A percentile compares a stretch with the other conserved stretches of the same genome.
Evolutionary conservation across 2,329 filamentous ascomycete genomes (phyloP).

Genomic region (Trichoderma breve): DNA sequence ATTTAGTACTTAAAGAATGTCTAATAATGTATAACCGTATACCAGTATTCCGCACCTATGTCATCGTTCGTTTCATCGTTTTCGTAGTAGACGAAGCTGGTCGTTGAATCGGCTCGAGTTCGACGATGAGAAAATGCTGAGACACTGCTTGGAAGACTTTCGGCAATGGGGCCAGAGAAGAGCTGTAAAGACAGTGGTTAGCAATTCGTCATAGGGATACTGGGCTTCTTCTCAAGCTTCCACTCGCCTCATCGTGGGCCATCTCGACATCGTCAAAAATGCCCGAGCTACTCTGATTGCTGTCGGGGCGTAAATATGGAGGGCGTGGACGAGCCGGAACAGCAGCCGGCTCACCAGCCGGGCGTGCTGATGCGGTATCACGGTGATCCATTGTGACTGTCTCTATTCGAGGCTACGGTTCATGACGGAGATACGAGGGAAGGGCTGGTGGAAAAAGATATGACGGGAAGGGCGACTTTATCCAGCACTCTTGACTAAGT

Average conservation of each 20-base stretch:
- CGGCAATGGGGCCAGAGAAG: constrained; percentile 88
- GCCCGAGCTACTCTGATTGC: constrained; percentile 72
- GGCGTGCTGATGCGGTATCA: constrained; percentile 24
- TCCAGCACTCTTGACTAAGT: not conserved
- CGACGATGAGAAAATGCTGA: constrained; percentile 89
- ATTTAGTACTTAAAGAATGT: constrained; percentile 19
- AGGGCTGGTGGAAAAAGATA: not conserved
- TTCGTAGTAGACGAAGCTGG: constrained; percentile 89
- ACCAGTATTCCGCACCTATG: not conserved
- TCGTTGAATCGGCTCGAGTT: constrained; percentile 73
- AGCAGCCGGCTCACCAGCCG: constrained; percentile 23
- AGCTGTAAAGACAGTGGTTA: constrained; percentile 47
- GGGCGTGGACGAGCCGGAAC: constrained; percentile 25
- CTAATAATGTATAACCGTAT: not conserved
- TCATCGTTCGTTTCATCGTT: constrained; percentile 40
- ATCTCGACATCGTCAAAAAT: constrained; percentile 97
- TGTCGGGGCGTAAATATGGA: constrained; percentile 61
- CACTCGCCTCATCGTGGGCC: constrained; percentile 83
- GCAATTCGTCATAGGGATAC: not conserved
- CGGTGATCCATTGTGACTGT: constrained; percentile 28
- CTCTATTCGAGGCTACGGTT: constrained; percentile 10
- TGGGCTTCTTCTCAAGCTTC: not conserved
- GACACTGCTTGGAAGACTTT: constrained; percentile 91
- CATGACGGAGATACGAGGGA: not conserved
- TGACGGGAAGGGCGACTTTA: not conserved